Base-by-base conservation (phyloP, 139 green algal genomes). In the Picochlorum sp. region DNA sequence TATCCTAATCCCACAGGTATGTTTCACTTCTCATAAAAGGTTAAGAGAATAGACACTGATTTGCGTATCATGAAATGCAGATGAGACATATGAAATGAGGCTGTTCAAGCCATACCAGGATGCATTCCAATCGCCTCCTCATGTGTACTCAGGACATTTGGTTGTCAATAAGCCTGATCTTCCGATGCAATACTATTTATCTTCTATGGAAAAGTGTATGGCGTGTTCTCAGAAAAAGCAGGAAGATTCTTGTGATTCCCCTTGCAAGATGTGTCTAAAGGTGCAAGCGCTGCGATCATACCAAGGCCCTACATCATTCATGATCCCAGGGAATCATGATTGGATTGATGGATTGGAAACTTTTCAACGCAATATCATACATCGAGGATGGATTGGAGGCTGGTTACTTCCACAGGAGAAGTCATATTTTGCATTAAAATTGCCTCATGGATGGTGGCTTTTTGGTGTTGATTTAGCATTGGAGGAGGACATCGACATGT, bases 401-500 rank as follows among this genome's bases (percentile, higher is more conserved):
- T 96, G 88, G 88, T 74, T 93, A 52, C 71, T 96, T 58, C 89
- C 89, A 1, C 85, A 89, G 73, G 80, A 80, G 52, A 69, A 68
- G 73, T 81, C 60, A 46, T 96, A 96, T 80, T 96, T 89, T 80
- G 79, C 89, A 3, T 69, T 96, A 57, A 61, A 56, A n/a, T 78
- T 94, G 71, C 89, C 89, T 0, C 73, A 85, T 37, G 81, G 83
- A 26, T 96, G 89, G 87, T 96, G 89, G 89, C 20, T 95, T 47
- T 92, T 96, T 76, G 88, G 82, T 8, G 70, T 94, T 38, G 89
- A 96, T 77, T 74, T 92, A 66, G 86, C 79, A 2, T 83, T 96
- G n/a, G 60, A 54, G 49, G 72, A 77, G 18, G 71, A 77, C 64
- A 89, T 95, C 11, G 86, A 93, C 75, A 88, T 90, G 70, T 84